phyloP scores from a whole-genome alignment of 2,329 filamentous ascomycete genomes.

The Nothophaeocryptopus gaeumannii region DNA sequence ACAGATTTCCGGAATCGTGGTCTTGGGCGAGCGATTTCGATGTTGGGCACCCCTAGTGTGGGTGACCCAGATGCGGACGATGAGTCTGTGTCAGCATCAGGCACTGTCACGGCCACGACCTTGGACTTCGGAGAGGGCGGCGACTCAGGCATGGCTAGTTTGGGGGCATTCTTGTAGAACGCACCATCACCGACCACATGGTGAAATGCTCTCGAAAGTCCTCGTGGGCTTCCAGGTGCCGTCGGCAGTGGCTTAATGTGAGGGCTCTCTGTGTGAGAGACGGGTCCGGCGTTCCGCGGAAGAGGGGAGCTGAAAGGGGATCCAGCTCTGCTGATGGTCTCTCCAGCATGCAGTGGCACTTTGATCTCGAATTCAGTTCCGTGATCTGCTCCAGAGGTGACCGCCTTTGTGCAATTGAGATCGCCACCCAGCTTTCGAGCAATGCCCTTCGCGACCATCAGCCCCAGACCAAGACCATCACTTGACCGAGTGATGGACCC shows the following conservation, averaged over 20 bases:
- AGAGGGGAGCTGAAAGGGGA: slow-evolving; percentile 51
- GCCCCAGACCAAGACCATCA: slow-evolving; percentile 66
- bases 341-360: slow-evolving; percentile 57
- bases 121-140: slow-evolving; percentile 21
- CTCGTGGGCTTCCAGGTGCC: slow-evolving; percentile 24
- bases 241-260: slow-evolving; percentile 16
- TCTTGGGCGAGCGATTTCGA: slow-evolving; percentile 6
- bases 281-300: slow-evolving; percentile 28
- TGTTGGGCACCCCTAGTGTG: slow-evolving; percentile 13
- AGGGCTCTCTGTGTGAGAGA: slow-evolving; percentile 7
- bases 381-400: slow-evolving; percentile 57
- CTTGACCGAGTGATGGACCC: slow-evolving; percentile 64
- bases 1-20: slow-evolving; percentile 26
- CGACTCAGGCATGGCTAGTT: slow-evolving; percentile 10
- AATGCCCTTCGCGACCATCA: slow-evolving; percentile 70
- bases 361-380: slow-evolving; percentile 69
- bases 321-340: slow-evolving; percentile 48
- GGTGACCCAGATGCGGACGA: slow-evolving; percentile 18
- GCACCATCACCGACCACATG: slow-evolving; percentile 18
- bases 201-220: slow-evolving; percentile 26
- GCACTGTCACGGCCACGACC: slow-evolving; percentile 7
- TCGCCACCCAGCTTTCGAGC: slow-evolving; percentile 68
- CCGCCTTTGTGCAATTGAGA: slow-evolving; percentile 61
- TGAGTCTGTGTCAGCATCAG: slow-evolving; percentile 4
- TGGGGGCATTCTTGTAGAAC: slow-evolving; percentile 1